These are phyloP conservation scores for Neofusicoccum umdonicola DNA, from an alignment of 2,329 filamentous ascomycete species.

Conservation along the genomic window DNA sequence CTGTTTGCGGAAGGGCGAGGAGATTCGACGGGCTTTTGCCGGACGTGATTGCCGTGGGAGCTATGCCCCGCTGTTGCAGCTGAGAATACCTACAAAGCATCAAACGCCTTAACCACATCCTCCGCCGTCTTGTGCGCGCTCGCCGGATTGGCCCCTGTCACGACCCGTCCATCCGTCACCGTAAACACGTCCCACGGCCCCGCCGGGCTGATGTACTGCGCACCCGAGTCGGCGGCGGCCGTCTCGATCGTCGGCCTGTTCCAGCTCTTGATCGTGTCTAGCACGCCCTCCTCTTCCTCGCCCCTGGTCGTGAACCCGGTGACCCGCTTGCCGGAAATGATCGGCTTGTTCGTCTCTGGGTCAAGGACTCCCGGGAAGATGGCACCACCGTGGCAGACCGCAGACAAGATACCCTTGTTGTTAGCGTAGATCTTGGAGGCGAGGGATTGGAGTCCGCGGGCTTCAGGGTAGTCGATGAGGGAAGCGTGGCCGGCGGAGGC, in stretches of 20 bases:
- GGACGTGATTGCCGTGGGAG: no score
- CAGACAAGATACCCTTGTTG: conserved; percentile 42
- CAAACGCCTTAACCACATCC: conserved; percentile 30
- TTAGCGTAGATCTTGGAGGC: conserved; percentile 39
- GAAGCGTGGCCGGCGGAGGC: conserved; percentile 47
- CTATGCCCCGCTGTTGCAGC: no score
- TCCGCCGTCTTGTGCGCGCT: conserved; percentile 35
- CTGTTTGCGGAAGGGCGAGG: no score
- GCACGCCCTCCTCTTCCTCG: conserved; percentile 35
- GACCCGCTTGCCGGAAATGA: conserved; percentile 35
- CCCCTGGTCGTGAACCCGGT: conserved; percentile 41
- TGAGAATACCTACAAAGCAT: neutral
- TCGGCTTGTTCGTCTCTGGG: conserved; percentile 29
- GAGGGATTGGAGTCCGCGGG: conserved; percentile 41
- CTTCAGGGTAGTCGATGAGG: conserved; percentile 48
- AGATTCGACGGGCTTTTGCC: no score
- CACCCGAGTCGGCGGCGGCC: conserved; percentile 28
- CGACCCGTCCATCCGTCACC: conserved; percentile 33
- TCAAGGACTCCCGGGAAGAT: conserved; percentile 39
- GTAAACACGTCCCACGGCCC: conserved; percentile 32
- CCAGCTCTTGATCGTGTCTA: conserved; percentile 35
- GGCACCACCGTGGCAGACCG: conserved; percentile 43
- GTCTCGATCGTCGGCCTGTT: conserved; percentile 33
- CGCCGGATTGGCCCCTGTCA: conserved; percentile 37
- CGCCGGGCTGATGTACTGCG: conserved; percentile 28